Evolutionary conservation across 441 rosid species (phyloP).

Genomic region (Populus hybrid): DNA sequence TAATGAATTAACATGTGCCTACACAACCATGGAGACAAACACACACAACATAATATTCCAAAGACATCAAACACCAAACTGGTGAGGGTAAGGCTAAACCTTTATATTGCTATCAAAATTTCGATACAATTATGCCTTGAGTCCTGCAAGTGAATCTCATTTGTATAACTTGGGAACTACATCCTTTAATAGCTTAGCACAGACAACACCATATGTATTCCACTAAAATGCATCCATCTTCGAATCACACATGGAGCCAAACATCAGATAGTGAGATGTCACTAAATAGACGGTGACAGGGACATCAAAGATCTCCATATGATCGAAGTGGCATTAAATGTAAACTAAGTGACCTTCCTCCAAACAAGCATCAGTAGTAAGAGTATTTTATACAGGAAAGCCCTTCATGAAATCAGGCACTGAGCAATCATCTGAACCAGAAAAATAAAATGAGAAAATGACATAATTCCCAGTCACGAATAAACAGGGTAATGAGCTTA

Average conservation of each 20-base stretch:
- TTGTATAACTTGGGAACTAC: not conserved
- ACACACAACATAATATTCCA: not conserved
- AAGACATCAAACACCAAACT: not conserved
- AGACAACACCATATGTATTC: not conserved
- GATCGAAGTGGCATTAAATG: not conserved
- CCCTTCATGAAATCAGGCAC: not conserved
- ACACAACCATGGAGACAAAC: not conserved
- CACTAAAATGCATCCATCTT: not conserved
- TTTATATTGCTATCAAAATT: not conserved
- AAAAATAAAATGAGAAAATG: not conserved
- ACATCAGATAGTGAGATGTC: not conserved
- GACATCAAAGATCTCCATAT: not conserved
- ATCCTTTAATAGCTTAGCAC: not conserved
- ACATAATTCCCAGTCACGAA: not conserved
- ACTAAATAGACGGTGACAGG: not conserved
- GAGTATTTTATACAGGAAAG: constrained; percentile 4
- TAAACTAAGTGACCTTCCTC: not conserved
- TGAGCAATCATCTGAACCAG: not conserved
- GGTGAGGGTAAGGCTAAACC: not conserved
- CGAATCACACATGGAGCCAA: not conserved
- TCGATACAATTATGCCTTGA: not conserved
- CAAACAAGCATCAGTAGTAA: not conserved
- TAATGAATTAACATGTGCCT: not conserved
- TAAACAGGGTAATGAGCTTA: constrained; percentile 19
- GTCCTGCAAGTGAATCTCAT: not conserved